phyloP scores from a whole-genome alignment of 2,329 filamentous ascomycete genomes.

The Chrysoporthe puriensis region DNA sequence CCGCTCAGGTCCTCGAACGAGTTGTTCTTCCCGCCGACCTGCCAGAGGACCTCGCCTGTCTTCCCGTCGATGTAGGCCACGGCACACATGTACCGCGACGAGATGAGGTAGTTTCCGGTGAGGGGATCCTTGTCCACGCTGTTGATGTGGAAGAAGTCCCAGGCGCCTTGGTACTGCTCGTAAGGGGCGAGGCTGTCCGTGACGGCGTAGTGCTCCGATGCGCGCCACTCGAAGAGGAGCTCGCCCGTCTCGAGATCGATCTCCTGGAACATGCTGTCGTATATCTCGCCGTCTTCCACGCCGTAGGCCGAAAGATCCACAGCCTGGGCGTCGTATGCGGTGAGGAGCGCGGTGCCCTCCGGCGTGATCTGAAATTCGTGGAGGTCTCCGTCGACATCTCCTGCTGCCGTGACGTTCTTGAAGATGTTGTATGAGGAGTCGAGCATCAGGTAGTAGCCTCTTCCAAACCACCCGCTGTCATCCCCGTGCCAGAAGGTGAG shows the following conservation, averaged over 20 bases:
- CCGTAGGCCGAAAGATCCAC: constrained; percentile 39
- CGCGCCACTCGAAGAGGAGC: constrained; percentile 43
- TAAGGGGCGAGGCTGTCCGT: constrained; percentile 34
- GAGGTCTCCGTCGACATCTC: constrained; percentile 40
- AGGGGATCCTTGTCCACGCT: constrained; percentile 39
- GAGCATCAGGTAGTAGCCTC: constrained; percentile 27
- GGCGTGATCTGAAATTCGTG: constrained; percentile 49
- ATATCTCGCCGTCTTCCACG: constrained; percentile 36
- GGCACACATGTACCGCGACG: constrained; percentile 38
- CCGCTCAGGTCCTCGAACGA: constrained; percentile 41
- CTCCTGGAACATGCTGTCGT: constrained; percentile 46
- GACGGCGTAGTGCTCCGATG: constrained; percentile 39
- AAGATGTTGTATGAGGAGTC: constrained; percentile 30
- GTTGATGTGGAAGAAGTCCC: constrained; percentile 46
- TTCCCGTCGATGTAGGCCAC: constrained; percentile 39
- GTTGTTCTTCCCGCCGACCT: constrained; percentile 41
- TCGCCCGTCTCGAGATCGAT: constrained; percentile 42
- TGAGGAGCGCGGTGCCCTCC: constrained; percentile 46
- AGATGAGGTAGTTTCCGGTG: constrained; percentile 44
- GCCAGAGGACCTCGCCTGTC: constrained; percentile 40
- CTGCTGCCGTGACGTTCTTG: constrained; percentile 31
- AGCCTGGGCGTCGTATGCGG: constrained; percentile 43
- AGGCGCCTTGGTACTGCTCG: constrained; percentile 37
- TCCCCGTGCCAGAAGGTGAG: constrained; percentile 42
- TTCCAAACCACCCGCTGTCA: constrained; percentile 26